Base-by-base conservation (phyloP, 2,329 filamentous ascomycete species). In the Aspergillus clavatus region DNA sequence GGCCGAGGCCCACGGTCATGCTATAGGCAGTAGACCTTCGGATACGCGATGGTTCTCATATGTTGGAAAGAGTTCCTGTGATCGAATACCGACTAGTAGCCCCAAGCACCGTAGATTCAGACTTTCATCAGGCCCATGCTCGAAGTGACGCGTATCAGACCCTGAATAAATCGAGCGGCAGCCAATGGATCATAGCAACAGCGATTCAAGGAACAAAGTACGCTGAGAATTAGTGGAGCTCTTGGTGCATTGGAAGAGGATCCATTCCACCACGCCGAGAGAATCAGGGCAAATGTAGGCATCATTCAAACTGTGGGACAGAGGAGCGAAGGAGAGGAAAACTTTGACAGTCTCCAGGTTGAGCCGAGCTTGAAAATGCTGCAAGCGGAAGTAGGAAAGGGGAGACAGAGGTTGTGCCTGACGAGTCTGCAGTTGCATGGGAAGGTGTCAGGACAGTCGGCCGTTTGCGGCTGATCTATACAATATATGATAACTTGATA, bases 281-380 rank as follows among this genome's bases (percentile, higher is more conserved):
- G 31, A 16, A 22, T 38, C 42, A 45, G 26, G 28, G 44, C 35
- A 29, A 40, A 39, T 52, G 47, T 48, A 52, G 31, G 45, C 36
- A 48, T 52, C 50, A 52, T 52, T 27, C 28, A 46, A 36, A n/a
- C n/a, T 27, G 23, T 14, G 22, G n/a, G 3, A 23, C 2, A 12
- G 19, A 23, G 45, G 37, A 48, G 39, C 48, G 43, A 43, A 40
- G 33, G 47, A 28, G 12, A 40, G 5, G 3, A 10, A 6, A 29
- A 29, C 12, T 8, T 14, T 24, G 38, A 35, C 21, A 39, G 38
- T 37, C 39, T 43, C 7, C 39, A 23, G 8, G 42, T n/a, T n/a
- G 47, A 28, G 29, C 38, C 18, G 19, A n/a, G n/a, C n/a, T n/a
- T 16, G 19, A 35, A 6, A 6, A 21, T 35, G 10, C 31, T 16